These are phyloP conservation scores for Apophysomyces trapeziformis DNA, from an alignment of 371 early-diverging fungal species.

Conservation along the genomic window DNA sequence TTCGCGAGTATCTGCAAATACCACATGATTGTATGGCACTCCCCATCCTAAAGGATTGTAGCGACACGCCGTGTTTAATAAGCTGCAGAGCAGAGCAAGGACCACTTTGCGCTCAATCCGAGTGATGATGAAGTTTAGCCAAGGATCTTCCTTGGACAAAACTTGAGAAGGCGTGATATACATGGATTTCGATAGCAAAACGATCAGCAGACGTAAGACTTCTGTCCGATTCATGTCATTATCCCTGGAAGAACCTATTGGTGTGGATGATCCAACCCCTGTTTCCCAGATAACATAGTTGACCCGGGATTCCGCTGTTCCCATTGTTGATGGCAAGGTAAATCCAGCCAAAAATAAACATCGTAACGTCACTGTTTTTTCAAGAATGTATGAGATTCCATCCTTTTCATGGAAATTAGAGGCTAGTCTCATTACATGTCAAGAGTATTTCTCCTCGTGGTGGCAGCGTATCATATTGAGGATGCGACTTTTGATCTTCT, in stretches of 20 bases:
- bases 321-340: constrained; percentile 69
- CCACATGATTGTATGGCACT: constrained; percentile 84
- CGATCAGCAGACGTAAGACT: constrained; percentile 73
- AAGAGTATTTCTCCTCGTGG: constrained; percentile 42
- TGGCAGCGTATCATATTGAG: constrained; percentile 35
- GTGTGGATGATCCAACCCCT: constrained; percentile 70
- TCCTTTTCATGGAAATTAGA: background rate
- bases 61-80: constrained; percentile 78
- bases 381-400: background rate
- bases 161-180: constrained; percentile 73
- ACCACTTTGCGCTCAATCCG: constrained; percentile 76
- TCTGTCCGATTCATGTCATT: constrained; percentile 75
- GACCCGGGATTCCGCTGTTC: constrained; percentile 50
- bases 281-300: constrained; percentile 86
- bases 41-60: constrained; percentile 88
- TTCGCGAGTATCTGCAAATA: constrained; percentile 73
- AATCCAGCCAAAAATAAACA: constrained; percentile 79
- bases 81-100: constrained; percentile 77
- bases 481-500: constrained; percentile 25
- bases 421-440: constrained; percentile 26
- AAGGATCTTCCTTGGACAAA: constrained; percentile 59
- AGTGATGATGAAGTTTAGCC: constrained; percentile 60
- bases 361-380: constrained; percentile 37
- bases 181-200: constrained; percentile 79
- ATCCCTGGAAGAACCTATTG: constrained; percentile 73